Evolutionary conservation across 768 basidiomycete species (phyloP).

Genomic region (Nidularia pulvinata): DNA sequence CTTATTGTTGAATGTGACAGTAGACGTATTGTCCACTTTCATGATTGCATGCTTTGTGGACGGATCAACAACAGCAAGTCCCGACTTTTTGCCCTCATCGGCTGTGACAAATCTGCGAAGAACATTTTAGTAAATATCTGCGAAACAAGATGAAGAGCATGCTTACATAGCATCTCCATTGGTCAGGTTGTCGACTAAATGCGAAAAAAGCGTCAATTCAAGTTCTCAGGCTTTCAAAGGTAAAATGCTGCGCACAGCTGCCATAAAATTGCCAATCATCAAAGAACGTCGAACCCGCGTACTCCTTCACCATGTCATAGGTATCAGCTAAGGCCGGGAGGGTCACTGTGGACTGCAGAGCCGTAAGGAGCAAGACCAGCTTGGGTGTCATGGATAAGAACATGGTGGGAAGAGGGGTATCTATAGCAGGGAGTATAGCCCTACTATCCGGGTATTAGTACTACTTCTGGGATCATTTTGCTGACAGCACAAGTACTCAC

Average conservation of each 20-base stretch:
- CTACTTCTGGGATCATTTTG: no score
- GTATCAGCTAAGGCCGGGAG: slow-evolving; percentile 11
- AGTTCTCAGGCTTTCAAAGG: not conserved
- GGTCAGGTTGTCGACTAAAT: slow-evolving; percentile 66
- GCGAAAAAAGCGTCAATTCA: not conserved
- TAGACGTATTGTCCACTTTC: slow-evolving; percentile 70
- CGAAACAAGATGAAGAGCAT: not conserved
- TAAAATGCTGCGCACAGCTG: slow-evolving; percentile 36
- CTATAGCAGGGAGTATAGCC: no score
- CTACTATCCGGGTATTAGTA: no score
- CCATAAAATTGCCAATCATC: slow-evolving; percentile 68
- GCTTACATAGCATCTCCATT: slow-evolving; percentile 59
- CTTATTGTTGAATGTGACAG: slow-evolving; percentile 50
- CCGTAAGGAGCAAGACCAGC: not conserved
- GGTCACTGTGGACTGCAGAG: not conserved
- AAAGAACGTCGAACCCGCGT: slow-evolving; percentile 63
- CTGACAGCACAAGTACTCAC: no score
- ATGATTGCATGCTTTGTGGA: slow-evolving; percentile 74
- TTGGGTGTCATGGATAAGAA: not conserved
- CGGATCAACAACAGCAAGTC: slow-evolving; percentile 63
- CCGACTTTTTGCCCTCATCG: slow-evolving; percentile 38
- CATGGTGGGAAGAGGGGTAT: not conserved
- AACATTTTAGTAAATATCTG: slow-evolving; percentile 1
- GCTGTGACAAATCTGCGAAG: slow-evolving; percentile 46
- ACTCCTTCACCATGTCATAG: slow-evolving; percentile 56